phyloP scores from a whole-genome alignment of 257 asterid species.

The Penstemon eatonii region DNA sequence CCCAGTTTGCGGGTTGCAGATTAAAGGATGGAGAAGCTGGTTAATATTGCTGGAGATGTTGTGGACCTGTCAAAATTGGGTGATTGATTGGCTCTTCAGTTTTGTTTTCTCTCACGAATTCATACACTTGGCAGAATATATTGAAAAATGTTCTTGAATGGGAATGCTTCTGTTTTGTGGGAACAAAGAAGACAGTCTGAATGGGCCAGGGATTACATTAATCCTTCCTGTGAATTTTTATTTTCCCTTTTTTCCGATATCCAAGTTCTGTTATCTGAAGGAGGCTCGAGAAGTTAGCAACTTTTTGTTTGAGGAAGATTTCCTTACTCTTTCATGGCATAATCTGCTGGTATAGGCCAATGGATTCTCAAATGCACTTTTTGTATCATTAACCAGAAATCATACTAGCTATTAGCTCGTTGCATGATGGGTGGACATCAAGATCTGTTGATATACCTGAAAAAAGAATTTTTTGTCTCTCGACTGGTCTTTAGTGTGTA shows the following conservation, averaged over 20 bases:
- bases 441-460: constrained; percentile 35
- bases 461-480: constrained; percentile 23
- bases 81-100: constrained; percentile 21
- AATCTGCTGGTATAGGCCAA: constrained; percentile 27
- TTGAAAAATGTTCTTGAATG: constrained; percentile 30
- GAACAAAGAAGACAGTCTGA: constrained; percentile 31
- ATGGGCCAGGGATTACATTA: constrained; percentile 28
- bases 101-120: constrained; percentile 23
- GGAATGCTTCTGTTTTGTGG: constrained; percentile 31
- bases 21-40: constrained; percentile 47
- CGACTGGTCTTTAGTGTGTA: constrained; percentile 26
- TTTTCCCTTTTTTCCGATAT: constrained; percentile 27
- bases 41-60: constrained; percentile 50
- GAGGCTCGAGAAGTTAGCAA: constrained; percentile 33
- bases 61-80: constrained; percentile 43
- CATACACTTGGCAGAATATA: constrained; percentile 30
- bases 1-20: constrained; percentile 60
- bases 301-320: constrained; percentile 33
- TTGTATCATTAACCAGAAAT: constrained; percentile 27
- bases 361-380: constrained; percentile 24
- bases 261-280: constrained; percentile 25
- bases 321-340: constrained; percentile 25
- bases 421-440: constrained; percentile 32
- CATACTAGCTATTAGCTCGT: constrained; percentile 38
- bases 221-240: constrained; percentile 27